Conservation (phyloP, 805 yeast genomes). For the Metschnikowia bowlesiae region DNA sequence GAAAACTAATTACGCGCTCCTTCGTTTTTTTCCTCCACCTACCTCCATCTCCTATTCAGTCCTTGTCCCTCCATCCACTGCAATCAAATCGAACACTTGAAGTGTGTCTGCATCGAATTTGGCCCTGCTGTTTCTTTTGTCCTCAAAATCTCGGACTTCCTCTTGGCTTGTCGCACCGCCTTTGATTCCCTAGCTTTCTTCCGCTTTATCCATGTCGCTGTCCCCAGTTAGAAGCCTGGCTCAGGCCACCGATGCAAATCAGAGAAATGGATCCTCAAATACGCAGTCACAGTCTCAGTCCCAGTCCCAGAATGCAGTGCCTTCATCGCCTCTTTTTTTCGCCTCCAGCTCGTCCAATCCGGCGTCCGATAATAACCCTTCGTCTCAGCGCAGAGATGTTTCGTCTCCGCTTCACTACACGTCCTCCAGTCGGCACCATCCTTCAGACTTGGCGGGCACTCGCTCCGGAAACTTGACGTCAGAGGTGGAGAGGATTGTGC, state of each 20-base stretch:
- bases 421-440: conserved; percentile 31
- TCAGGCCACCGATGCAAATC: conserved; percentile 8
- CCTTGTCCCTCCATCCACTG: neutral
- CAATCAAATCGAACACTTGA: neutral
- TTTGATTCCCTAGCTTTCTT: too few relatives aligned
- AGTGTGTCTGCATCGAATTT: neutral
- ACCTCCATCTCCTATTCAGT: neutral
- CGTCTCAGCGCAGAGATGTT: conserved; percentile 25
- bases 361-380: conserved; percentile 28
- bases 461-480: conserved; percentile 45
- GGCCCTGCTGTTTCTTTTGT: neutral
- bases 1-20: conserved; percentile 19
- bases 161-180: neutral
- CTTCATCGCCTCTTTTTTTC: conserved; percentile 55
- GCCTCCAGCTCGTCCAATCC: conserved; percentile 45
- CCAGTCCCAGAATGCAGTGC: conserved; percentile 38
- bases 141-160: neutral
- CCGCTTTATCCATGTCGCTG: conserved; percentile 15
- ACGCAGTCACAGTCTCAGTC: conserved; percentile 35
- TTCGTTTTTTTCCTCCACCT: neutral
- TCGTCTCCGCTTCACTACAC: conserved; percentile 52
- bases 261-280: conserved; percentile 9
- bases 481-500: conserved; percentile 40
- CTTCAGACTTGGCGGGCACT: conserved; percentile 31
- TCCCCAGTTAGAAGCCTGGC: conserved; percentile 17